Evolutionary conservation across 2,329 filamentous ascomycete species (phyloP).

Genomic region (Herpotrichia juniperi): DNA sequence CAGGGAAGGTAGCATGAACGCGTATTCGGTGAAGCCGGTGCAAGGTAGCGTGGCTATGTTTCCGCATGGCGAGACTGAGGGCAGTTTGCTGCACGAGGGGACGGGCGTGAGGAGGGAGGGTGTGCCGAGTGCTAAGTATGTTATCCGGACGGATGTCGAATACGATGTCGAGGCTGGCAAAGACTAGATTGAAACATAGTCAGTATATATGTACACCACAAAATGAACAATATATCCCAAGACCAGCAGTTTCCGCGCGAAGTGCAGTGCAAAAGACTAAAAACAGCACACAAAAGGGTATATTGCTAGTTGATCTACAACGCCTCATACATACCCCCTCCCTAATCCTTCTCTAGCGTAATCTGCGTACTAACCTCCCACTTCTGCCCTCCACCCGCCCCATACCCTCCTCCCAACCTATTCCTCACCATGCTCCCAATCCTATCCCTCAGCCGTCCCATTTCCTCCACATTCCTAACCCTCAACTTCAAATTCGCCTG

Average conservation of each 20-base stretch:
- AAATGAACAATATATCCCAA: too few relatives aligned
- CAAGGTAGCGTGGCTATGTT: constrained; percentile 73
- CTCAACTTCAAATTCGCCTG: constrained; percentile 92
- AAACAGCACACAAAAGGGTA: constrained; percentile 1
- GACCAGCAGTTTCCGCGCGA: too few relatives aligned
- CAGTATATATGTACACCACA: too few relatives aligned
- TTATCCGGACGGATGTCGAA: constrained; percentile 73
- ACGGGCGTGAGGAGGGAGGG: constrained; percentile 60
- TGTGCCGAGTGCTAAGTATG: constrained; percentile 69
- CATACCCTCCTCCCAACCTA: constrained; percentile 85
- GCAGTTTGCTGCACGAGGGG: constrained; percentile 71
- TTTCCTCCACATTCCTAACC: constrained; percentile 67
- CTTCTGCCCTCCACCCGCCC: constrained; percentile 74
- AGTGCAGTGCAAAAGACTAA: not conserved
- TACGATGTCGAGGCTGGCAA: constrained; percentile 61
- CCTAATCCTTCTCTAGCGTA: constrained; percentile 58
- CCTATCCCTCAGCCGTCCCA: constrained; percentile 75
- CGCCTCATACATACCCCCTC: not conserved
- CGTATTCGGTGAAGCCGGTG: constrained; percentile 70
- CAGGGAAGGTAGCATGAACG: constrained; percentile 70
- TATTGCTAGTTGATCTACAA: not conserved
- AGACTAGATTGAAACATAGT: not conserved
- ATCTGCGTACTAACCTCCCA: constrained; percentile 96
- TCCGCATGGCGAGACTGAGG: constrained; percentile 70
- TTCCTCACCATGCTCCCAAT: constrained; percentile 82